Evolutionary conservation across 768 basidiomycete genomes (phyloP).

Genomic region (Calocybe gangraenosa): DNA sequence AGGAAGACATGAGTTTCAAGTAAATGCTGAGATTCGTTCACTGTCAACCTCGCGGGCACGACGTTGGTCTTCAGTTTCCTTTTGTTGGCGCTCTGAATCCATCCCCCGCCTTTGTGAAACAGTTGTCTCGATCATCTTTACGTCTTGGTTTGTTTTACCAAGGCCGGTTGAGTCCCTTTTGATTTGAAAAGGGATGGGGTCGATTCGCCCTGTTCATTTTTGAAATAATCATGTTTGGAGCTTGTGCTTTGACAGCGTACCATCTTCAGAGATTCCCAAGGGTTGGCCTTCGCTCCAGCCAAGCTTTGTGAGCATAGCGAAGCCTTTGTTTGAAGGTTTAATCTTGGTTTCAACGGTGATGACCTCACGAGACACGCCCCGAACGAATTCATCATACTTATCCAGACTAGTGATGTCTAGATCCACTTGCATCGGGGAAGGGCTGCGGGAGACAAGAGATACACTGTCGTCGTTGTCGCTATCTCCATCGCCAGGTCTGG

Average conservation of each 20-base stretch:
- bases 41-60: conserved; percentile 59
- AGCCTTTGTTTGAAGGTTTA: conserved; percentile 76
- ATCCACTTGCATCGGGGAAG: conserved; percentile 72
- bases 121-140: conserved; percentile 80
- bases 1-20: conserved; percentile 1
- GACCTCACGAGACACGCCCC: conserved; percentile 50
- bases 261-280: conserved; percentile 72
- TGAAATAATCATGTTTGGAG: not conserved
- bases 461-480: conserved; percentile 65
- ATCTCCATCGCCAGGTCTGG: conserved; percentile 43
- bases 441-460: conserved; percentile 70
- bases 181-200: conserved; percentile 78
- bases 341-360: conserved; percentile 82
- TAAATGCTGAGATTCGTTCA: not conserved
- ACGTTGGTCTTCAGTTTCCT: conserved; percentile 78
- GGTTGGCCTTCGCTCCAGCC: conserved; percentile 82
- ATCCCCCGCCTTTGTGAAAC: conserved; percentile 77
- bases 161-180: conserved; percentile 77
- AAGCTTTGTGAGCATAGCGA: conserved; percentile 73
- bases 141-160: conserved; percentile 75
- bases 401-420: conserved; percentile 25
- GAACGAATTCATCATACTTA: conserved; percentile 65
- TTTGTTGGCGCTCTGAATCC: conserved; percentile 77
- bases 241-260: conserved; percentile 31
- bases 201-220: conserved; percentile 58